Percentiles rank a stretch among this genome's conserved stretches.
phyloP scores from a whole-genome alignment of 2,329 filamentous ascomycete species.

The Alternaria triticimaculans region DNA sequence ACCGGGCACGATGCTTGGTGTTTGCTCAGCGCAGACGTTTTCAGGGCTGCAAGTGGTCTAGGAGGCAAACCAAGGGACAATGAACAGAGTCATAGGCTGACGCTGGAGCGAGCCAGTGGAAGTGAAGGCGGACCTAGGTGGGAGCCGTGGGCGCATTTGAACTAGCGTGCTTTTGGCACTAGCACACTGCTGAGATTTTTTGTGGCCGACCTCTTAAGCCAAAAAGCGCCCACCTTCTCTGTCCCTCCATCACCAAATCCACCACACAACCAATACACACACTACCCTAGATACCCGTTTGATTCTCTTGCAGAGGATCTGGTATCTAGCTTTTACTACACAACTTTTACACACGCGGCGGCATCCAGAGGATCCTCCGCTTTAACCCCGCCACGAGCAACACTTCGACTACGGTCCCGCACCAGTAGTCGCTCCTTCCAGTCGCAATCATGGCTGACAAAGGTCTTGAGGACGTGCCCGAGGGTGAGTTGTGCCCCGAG shows the following conservation, averaged over 20 bases:
- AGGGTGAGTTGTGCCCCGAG: conserved; percentile 69
- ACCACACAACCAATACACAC: conserved; percentile 35
- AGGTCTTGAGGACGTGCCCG: conserved; percentile 97
- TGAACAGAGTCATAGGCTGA: conserved; percentile 18
- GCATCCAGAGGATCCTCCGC: conserved; percentile 52
- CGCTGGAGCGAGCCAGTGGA: conserved; percentile 3
- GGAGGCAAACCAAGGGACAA: conserved; percentile 9
- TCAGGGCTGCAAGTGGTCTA: conserved; percentile 7
- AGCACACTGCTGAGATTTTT: conserved; percentile 22
- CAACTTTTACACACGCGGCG: conserved; percentile 44
- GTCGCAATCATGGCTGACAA: conserved; percentile 98
- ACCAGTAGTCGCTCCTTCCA: conserved; percentile 70
- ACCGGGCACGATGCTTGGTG: conserved; percentile 7
- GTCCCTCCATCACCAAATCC: conserved; percentile 34
- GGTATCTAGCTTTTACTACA: conserved; percentile 54
- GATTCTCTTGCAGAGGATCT: conserved; percentile 56
- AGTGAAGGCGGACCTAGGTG: conserved; percentile 19
- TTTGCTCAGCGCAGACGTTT: conserved; percentile 9
- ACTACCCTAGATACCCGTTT: conserved; percentile 50
- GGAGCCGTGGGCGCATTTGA: conserved; percentile 5
- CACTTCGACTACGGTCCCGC: conserved; percentile 55
- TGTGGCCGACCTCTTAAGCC: conserved; percentile 18
- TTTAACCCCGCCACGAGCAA: conserved; percentile 49
- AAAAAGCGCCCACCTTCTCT: conserved; percentile 28
- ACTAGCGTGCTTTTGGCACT: conserved; percentile 18